These are phyloP conservation scores for Massarina eburnea DNA, from an alignment of 2,329 filamentous ascomycete genomes.

Conservation along the genomic window DNA sequence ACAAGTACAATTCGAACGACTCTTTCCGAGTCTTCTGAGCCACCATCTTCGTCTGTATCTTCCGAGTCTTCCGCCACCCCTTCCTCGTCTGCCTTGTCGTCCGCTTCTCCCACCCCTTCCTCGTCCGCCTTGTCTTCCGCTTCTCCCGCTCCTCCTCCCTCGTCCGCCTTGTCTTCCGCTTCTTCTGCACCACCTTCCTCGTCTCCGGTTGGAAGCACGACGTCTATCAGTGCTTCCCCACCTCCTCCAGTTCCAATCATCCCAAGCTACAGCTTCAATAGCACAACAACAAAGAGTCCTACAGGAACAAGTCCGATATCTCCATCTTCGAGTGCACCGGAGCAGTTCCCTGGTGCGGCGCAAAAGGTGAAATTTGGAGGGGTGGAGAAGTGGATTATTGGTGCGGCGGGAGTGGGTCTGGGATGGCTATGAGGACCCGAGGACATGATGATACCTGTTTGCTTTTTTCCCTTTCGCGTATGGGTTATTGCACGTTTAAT, in stretches of 20 bases:
- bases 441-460: neutral
- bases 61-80: neutral
- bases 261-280: slow-evolving; percentile 3
- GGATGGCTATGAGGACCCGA: slow-evolving; percentile 18
- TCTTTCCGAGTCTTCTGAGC: slow-evolving; percentile 8
- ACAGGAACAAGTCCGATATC: slow-evolving; percentile 3
- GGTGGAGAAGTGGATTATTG: slow-evolving; percentile 18
- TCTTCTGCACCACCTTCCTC: slow-evolving; percentile 5
- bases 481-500: neutral
- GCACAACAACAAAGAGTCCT: neutral
- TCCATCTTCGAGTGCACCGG: slow-evolving; percentile 5
- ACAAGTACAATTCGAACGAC: slow-evolving; percentile 5
- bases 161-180: slow-evolving; percentile 1
- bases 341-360: slow-evolving; percentile 13
- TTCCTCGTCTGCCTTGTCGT: slow-evolving; percentile 1
- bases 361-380: slow-evolving; percentile 9
- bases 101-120: slow-evolving; percentile 1
- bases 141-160: slow-evolving; percentile 19
- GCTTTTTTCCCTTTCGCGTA: neutral
- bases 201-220: slow-evolving; percentile 5
- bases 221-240: neutral
- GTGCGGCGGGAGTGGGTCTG: slow-evolving; percentile 22
- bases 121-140: slow-evolving; percentile 19
- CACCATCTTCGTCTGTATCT: slow-evolving; percentile 2
- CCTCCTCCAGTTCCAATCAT: neutral